Base-by-base conservation (phyloP, 306 rosid genomes). In the Alnus glutinosa region DNA sequence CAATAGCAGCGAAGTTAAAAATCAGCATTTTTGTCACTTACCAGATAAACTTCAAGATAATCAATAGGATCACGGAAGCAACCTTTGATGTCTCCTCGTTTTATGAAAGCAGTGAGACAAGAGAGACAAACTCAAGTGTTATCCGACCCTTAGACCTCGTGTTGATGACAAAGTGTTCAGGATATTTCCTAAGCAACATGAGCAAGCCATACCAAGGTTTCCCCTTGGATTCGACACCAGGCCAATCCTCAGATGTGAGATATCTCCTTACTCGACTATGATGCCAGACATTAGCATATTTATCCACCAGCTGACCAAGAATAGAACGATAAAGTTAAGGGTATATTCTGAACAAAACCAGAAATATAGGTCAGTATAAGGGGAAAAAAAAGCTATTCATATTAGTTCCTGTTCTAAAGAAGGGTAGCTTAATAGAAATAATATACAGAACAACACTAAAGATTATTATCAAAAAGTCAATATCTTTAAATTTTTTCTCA, bases 131-230 rank as follows among this genome's bases (percentile, higher is more conserved):
- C 80, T 96, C 99, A 67, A 70, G 85, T 2, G 99, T 90, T 66
- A 91, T 52, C 44, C 98, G 86, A 58, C 94, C 96, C 88, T 96
- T 96, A 77, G 98, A 93, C 85, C 99, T 88, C 11, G 98, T 95
- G 94, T 93, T 93, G 85, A 95, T 92, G 84, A 95, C 98, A 68
- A 95, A 95, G 77, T 95, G 99, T 81, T 96, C 99, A 1, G 99
- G 99, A 84, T 96, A 96, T 86, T 93, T 96, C 80, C 99, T 91
- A 70, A 96, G 85, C 85, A 93, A 83, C 98, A 90, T 91, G 28
- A 96, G 97, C 81, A 96, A 84, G 47, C 98, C 98, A 63, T 89
- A 93, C 99, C 99, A 96, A 0, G 97, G 99, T 82, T 96, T 96
- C 62, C 94, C 97, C 88, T 96, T 96, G 62, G 99, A 89, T 81